Conservation (phyloP, 2,329 filamentous ascomycete species). For the Cladophialophora chaetospira region DNA sequence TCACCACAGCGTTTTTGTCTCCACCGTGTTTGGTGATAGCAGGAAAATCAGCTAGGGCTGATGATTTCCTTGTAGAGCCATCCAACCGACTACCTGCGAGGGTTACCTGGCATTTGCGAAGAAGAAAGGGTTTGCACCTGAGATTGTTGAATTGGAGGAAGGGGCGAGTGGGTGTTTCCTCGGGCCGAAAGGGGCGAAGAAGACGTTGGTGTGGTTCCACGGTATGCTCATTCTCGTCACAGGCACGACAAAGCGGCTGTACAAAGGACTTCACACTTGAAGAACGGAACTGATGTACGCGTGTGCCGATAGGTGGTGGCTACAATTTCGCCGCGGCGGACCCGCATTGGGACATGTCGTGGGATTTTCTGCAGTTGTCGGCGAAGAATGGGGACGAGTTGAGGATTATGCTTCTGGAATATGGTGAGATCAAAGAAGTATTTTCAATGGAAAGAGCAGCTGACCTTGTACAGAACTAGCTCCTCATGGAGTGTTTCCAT, state of each 20-base stretch:
- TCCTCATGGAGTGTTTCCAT: slow-evolving; percentile 45
- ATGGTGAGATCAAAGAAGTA: slow-evolving; percentile 7
- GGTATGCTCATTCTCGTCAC: no score
- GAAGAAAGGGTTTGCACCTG: slow-evolving; percentile 19
- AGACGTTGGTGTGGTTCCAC: slow-evolving; percentile 28
- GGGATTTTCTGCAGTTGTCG: slow-evolving; percentile 14
- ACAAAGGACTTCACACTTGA: not conserved
- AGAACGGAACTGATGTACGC: no score
- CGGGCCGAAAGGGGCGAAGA: slow-evolving; percentile 19
- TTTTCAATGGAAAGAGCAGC: slow-evolving; percentile 4
- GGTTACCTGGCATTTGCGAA: slow-evolving; percentile 19
- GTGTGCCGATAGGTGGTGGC: slow-evolving; percentile 22
- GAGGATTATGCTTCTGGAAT: slow-evolving; percentile 20
- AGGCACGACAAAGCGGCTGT: not conserved
- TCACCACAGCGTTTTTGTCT: not conserved
- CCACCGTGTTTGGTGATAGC: not conserved
- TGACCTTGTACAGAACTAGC: slow-evolving; percentile 46
- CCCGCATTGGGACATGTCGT: slow-evolving; percentile 21
- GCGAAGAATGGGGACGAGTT: slow-evolving; percentile 9
- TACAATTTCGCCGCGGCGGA: slow-evolving; percentile 19
- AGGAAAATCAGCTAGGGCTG: not conserved
- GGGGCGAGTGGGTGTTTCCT: slow-evolving; percentile 21
- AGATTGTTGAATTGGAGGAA: slow-evolving; percentile 23
- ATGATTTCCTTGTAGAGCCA: not conserved
- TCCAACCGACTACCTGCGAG: slow-evolving; percentile 11